These are phyloP conservation scores for Cardamine chenopodiifolia DNA, from an alignment of 345 rosid species.

Conservation along the genomic window DNA sequence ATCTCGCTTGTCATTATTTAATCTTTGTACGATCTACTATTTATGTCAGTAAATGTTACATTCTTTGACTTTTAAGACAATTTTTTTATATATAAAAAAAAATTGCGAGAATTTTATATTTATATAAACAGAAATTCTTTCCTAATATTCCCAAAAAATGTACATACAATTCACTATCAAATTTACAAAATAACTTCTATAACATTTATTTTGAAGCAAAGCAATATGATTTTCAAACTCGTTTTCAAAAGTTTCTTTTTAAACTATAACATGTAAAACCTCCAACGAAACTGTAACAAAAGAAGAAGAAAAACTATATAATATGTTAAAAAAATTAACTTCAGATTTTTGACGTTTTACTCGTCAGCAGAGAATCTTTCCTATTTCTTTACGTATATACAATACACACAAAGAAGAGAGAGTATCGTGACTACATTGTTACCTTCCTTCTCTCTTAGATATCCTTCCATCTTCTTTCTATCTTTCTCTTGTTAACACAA, in stretches of 20 bases:
- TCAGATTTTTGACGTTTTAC: constrained; percentile 34
- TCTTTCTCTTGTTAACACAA: not conserved
- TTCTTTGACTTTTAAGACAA: constrained; percentile 30
- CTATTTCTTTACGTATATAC: constrained; percentile 27
- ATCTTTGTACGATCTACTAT: constrained; percentile 36
- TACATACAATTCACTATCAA: not conserved
- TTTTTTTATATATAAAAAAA: not conserved
- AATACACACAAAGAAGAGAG: constrained; percentile 21
- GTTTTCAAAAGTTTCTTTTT: not conserved
- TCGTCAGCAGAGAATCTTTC: constrained; percentile 41
- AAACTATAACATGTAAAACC: not conserved
- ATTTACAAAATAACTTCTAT: not conserved
- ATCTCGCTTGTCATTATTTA: constrained; percentile 9
- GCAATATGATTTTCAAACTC: not conserved
- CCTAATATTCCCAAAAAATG: not conserved
- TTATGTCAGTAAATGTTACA: constrained; percentile 33
- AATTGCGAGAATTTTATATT: not conserved
- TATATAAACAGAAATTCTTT: not conserved
- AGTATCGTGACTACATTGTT: constrained; percentile 10
- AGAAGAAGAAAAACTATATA: not conserved
- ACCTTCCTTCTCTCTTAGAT: not conserved
- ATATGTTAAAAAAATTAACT: constrained; percentile 6
- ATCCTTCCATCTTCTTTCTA: no score
- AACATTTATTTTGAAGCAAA: not conserved
- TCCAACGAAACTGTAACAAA: not conserved